Percentiles rank a stretch among this genome's conserved stretches.
These are phyloP conservation scores for Metschnikowia baotianmanensis DNA, from an alignment of 805 yeast species.

Conservation along the genomic window DNA sequence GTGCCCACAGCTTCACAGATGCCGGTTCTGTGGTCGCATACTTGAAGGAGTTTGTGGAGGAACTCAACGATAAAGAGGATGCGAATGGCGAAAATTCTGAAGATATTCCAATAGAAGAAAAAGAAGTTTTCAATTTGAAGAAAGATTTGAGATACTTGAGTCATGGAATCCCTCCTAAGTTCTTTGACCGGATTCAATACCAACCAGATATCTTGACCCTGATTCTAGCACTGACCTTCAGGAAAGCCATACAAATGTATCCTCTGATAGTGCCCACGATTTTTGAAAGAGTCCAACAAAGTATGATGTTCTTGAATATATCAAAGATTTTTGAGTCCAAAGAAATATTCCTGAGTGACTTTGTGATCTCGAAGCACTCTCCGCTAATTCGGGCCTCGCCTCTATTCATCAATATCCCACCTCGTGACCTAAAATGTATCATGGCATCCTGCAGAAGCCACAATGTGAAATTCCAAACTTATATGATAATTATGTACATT, in stretches of 20 bases:
- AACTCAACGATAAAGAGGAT: slow-evolving; percentile 2
- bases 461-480: slow-evolving; percentile 8
- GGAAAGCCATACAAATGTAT: slow-evolving; percentile 2
- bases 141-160: slow-evolving; percentile 7
- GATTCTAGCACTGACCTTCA: slow-evolving; percentile 2
- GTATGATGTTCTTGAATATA: slow-evolving; percentile 8
- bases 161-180: slow-evolving; percentile 7
- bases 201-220: slow-evolving; percentile 6
- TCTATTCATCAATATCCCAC: slow-evolving; percentile 5
- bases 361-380: slow-evolving; percentile 3
- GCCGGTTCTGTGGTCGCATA: slow-evolving; percentile 13
- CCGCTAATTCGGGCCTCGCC: slow-evolving; percentile 6
- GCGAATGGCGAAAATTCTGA: no score
- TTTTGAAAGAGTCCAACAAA: slow-evolving; percentile 9
- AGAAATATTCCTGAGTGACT: slow-evolving; percentile 8
- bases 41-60: slow-evolving; percentile 11
- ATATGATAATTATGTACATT: slow-evolving; percentile 7
- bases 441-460: slow-evolving; percentile 6
- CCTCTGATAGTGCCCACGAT: slow-evolving; percentile 9
- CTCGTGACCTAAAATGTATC: neutral
- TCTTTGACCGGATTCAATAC: slow-evolving; percentile 2
- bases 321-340: no score
- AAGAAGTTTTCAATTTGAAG: slow-evolving; percentile 4
- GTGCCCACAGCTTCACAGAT: slow-evolving; percentile 11
- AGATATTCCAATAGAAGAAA: neutral